These are phyloP conservation scores for Apophysomyces ossiformis DNA, from an alignment of 371 early-diverging fungal species.

Conservation along the genomic window DNA sequence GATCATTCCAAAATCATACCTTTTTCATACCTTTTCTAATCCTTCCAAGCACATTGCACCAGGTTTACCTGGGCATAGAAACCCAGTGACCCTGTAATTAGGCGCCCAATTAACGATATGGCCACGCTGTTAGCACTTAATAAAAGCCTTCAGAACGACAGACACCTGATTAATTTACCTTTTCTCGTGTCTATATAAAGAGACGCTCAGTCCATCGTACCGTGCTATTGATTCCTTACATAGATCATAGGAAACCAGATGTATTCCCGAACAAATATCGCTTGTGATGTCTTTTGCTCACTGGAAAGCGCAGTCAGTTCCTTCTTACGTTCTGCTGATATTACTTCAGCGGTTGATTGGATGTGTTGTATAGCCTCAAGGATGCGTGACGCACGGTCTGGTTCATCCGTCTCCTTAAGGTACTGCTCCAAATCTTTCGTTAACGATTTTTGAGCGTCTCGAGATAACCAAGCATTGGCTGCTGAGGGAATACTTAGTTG, in stretches of 20 bases:
- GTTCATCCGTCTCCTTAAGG: conserved; percentile 8
- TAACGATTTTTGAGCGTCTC: conserved; percentile 32
- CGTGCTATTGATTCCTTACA: too few relatives aligned
- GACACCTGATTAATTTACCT: too few relatives aligned
- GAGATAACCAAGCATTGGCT: conserved; percentile 34
- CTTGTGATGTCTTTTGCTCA: conserved; percentile 16
- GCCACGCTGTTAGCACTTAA: conserved; percentile 31
- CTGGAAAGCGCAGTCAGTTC: neutral
- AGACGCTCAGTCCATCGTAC: too few relatives aligned
- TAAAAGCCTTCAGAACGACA: too few relatives aligned
- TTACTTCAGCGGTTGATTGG: conserved; percentile 22
- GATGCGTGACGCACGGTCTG: conserved; percentile 31
- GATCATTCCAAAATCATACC: conserved; percentile 1
- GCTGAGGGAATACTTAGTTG: conserved; percentile 23
- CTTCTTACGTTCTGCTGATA: conserved; percentile 5
- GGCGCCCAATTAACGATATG: conserved; percentile 52
- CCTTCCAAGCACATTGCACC: conserved; percentile 48
- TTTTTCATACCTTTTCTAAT: conserved; percentile 27
- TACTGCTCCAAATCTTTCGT: conserved; percentile 15
- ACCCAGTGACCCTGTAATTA: conserved; percentile 43
- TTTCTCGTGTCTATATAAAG: too few relatives aligned
- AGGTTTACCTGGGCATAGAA: conserved; percentile 50
- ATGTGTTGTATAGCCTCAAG: conserved; percentile 37
- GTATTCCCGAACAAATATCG: conserved; percentile 42
- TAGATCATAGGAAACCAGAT: conserved; percentile 58